phyloP scores from a whole-genome alignment of 495 filamentous ascomycete species.

The Hypoxylon lienhwacheense region DNA sequence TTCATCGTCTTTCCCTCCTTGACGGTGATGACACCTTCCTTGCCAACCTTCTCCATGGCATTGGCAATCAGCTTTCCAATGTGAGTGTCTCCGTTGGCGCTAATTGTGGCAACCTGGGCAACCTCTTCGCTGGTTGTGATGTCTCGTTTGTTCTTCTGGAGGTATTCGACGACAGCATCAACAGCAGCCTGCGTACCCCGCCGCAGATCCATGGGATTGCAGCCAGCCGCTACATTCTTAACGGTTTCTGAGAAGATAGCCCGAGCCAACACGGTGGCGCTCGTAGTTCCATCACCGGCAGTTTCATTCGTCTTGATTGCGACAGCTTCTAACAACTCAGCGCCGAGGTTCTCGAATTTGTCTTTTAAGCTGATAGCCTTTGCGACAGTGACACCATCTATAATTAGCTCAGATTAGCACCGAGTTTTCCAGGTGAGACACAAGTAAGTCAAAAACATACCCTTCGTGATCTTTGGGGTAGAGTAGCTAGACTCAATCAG shows the following conservation, averaged over 20 bases:
- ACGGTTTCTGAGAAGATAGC: conserved; percentile 99
- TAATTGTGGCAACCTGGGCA: conserved; percentile 97
- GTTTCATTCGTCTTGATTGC: conserved; percentile 99
- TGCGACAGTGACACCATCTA: conserved; percentile 94
- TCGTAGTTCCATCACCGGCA: conserved; percentile 97
- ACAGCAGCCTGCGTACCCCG: conserved; percentile 96
- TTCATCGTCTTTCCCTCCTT: conserved; percentile 99
- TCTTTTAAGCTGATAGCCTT: conserved; percentile 91
- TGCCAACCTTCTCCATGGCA: conserved; percentile 99
- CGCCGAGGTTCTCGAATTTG: conserved; percentile 99
- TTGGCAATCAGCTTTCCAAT: conserved; percentile 94
- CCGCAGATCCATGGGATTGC: conserved; percentile 99
- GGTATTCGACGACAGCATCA: conserved; percentile 88
- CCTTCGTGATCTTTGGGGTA: conserved; percentile 99
- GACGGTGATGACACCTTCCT: conserved; percentile 99
- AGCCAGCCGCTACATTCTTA: conserved; percentile 98
- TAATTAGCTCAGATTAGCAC: conserved; percentile 27
- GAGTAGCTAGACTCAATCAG: conserved; percentile 97
- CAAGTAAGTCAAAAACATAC: conserved; percentile 53
- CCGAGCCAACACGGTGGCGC: conserved; percentile 93
- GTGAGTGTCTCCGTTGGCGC: conserved; percentile 93
- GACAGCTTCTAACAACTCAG: conserved; percentile 93
- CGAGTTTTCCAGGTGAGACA: not conserved
- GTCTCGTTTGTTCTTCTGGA: conserved; percentile 90
- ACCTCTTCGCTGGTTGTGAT: conserved; percentile 98